These are phyloP conservation scores for Aspergillus panamensis DNA, from an alignment of 495 filamentous ascomycete species.

Conservation along the genomic window DNA sequence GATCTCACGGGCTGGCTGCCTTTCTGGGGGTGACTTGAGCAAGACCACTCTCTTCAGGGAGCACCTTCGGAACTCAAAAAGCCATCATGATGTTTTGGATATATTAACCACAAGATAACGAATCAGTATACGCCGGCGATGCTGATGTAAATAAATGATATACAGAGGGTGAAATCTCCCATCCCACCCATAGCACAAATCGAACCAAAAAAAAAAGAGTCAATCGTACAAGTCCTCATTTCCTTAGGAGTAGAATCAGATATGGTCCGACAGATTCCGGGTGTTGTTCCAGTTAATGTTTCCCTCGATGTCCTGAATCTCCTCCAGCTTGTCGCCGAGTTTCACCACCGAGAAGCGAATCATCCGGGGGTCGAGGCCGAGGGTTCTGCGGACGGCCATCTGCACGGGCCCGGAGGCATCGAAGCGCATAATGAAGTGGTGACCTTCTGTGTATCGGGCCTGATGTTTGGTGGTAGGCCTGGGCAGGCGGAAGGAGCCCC, in stretches of 20 bases:
- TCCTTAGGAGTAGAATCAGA: conserved; percentile 13
- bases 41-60: no score
- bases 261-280: conserved; percentile 30
- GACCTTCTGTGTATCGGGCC: conserved; percentile 71
- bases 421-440: conserved; percentile 98
- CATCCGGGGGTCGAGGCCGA: conserved; percentile 88
- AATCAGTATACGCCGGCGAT: conserved; percentile 38
- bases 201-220: conserved; percentile 16
- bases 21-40: no score
- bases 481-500: conserved; percentile 86
- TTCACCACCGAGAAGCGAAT: conserved; percentile 83
- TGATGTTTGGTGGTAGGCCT: conserved; percentile 71
- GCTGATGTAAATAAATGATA: conserved; percentile 31
- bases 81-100: not conserved
- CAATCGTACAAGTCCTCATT: conserved; percentile 8
- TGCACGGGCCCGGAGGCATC: conserved; percentile 71
- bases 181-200: conserved; percentile 33
- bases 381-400: conserved; percentile 63
- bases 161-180: conserved; percentile 27
- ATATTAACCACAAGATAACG: conserved; percentile 1
- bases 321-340: conserved; percentile 72
- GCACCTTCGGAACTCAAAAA: not conserved
- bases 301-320: conserved; percentile 61
- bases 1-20: no score
- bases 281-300: conserved; percentile 55